A percentile compares a stretch with the other conserved stretches of the same genome.
Evolutionary conservation across 2,329 filamentous ascomycete species (phyloP).

Genomic region (Calonectria honghensis): DNA sequence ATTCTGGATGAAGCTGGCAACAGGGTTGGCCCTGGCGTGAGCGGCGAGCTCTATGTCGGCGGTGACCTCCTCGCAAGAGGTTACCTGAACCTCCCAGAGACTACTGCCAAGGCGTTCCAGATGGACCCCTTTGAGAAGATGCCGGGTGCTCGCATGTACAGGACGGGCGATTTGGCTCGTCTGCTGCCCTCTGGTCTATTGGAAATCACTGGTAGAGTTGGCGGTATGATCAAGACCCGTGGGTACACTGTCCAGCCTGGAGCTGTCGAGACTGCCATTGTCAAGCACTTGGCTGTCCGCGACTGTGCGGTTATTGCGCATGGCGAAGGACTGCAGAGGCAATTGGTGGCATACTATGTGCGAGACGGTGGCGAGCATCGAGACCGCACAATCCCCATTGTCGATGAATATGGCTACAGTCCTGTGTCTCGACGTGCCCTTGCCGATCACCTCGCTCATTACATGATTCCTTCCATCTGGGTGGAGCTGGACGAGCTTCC

Average conservation of each 20-base stretch:
- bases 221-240: slow-evolving; percentile 87
- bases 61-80: slow-evolving; percentile 84
- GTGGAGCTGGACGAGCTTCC: slow-evolving; percentile 82
- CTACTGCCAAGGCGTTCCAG: slow-evolving; percentile 83
- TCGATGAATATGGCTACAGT: slow-evolving; percentile 83
- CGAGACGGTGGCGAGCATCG: slow-evolving; percentile 76
- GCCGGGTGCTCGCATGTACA: slow-evolving; percentile 81
- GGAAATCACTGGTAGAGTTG: slow-evolving; percentile 85
- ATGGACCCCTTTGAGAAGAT: slow-evolving; percentile 77
- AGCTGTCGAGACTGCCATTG: slow-evolving; percentile 84
- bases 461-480: slow-evolving; percentile 89
- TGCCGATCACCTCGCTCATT: slow-evolving; percentile 81
- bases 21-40: slow-evolving; percentile 76
- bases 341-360: slow-evolving; percentile 86
- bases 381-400: slow-evolving; percentile 76
- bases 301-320: slow-evolving; percentile 84
- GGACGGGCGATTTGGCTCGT: slow-evolving; percentile 82
- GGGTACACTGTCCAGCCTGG: slow-evolving; percentile 87
- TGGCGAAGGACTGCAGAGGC: slow-evolving; percentile 84
- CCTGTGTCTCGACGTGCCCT: slow-evolving; percentile 80
- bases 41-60: slow-evolving; percentile 85
- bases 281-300: slow-evolving; percentile 80
- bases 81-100: slow-evolving; percentile 87
- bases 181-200: slow-evolving; percentile 80
- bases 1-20: slow-evolving; percentile 82